Evolutionary conservation across 208 protist species (phyloP).

Genomic region (Strigomonas oncopelti): DNA sequence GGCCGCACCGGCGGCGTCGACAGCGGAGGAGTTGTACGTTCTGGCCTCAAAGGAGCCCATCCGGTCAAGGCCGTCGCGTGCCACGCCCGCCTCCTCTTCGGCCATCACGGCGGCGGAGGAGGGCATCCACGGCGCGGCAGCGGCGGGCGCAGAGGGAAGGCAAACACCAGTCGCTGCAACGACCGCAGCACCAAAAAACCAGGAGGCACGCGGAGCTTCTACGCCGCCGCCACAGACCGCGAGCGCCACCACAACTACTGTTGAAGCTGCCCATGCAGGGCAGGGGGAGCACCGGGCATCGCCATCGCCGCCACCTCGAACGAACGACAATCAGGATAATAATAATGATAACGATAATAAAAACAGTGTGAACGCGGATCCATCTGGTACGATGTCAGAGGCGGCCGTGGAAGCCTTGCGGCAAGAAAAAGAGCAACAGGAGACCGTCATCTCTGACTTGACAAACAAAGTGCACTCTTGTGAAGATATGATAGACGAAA

Average conservation of each 20-base stretch:
- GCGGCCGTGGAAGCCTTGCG: not conserved
- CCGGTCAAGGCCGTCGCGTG: too few species aligned
- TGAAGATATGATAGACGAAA: not conserved
- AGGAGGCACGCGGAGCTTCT: too few species aligned
- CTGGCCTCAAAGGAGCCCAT: too few species aligned
- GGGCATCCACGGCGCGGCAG: too few species aligned
- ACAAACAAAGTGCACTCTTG: not conserved
- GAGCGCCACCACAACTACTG: too few species aligned
- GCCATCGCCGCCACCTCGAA: not conserved
- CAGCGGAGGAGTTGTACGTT: too few species aligned
- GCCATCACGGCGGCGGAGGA: too few species aligned
- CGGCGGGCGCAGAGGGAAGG: too few species aligned
- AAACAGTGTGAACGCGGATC: not conserved
- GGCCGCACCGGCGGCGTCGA: too few species aligned
- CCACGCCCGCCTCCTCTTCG: too few species aligned
- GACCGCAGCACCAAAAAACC: not conserved
- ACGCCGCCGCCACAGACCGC: too few species aligned
- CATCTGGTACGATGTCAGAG: not conserved
- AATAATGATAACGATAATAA: constrained; percentile 8
- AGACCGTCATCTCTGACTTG: not conserved
- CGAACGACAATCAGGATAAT: constrained; percentile 3
- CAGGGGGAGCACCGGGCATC: not conserved
- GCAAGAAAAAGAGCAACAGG: not conserved
- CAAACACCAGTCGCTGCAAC: not conserved
- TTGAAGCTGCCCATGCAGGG: not conserved